phyloP scores from a whole-genome alignment of 2,329 filamentous ascomycete species.

The Teratosphaeria zuluensis region DNA sequence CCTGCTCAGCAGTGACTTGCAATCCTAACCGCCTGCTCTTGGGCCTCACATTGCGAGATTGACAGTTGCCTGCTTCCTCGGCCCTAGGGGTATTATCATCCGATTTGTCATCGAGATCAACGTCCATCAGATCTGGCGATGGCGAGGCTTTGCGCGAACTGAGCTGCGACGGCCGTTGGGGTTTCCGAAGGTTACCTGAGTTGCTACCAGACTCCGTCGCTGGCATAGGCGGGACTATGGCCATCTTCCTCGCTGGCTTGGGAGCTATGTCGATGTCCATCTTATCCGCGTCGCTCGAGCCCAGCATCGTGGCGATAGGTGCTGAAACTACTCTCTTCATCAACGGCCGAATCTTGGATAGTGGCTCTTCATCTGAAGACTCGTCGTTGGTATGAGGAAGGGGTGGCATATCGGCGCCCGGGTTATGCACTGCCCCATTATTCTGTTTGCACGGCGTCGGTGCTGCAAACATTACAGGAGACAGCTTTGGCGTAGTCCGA shows the following conservation, averaged over 20 bases:
- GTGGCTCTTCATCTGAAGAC: neutral
- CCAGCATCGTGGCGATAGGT: neutral
- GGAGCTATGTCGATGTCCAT: neutral
- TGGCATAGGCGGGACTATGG: neutral
- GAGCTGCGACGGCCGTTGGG: neutral
- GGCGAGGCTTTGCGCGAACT: neutral
- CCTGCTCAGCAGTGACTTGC: conserved; percentile 1
- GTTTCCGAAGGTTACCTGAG: neutral
- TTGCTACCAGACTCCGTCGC: neutral
- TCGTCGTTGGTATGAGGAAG: neutral
- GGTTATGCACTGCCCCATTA: neutral
- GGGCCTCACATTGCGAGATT: neutral
- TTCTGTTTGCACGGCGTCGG: neutral
- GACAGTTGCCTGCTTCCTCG: neutral
- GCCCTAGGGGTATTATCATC: neutral
- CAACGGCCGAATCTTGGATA: neutral
- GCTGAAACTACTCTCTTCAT: neutral
- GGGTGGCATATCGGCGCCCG: neutral
- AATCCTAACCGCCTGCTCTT: neutral
- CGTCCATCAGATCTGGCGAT: neutral
- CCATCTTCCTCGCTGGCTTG: neutral
- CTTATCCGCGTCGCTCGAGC: neutral
- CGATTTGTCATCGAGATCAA: neutral
- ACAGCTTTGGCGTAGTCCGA: neutral
- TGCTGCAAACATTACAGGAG: neutral